phyloP scores from a whole-genome alignment of 139 green algal species.

The Diplosphaera chodatii region DNA sequence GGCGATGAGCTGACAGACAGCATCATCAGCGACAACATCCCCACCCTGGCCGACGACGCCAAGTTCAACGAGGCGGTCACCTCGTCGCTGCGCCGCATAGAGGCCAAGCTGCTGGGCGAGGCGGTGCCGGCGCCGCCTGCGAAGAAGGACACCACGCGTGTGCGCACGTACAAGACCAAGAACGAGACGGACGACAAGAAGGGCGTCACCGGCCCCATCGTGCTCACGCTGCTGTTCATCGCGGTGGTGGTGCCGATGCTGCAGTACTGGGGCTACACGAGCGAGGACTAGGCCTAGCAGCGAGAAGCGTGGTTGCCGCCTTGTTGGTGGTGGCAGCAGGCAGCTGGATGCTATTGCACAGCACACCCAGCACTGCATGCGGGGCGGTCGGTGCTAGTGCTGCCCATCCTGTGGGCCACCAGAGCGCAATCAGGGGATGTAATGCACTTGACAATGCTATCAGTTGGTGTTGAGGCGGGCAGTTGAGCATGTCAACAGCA shows the following conservation, averaged over 20 bases:
- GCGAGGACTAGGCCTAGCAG: no score
- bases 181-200: conserved; percentile 76
- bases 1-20: conserved; percentile 93
- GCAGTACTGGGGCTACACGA: no score
- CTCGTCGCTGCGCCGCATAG: conserved; percentile 72
- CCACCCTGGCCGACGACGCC: conserved; percentile 87
- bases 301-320: no score
- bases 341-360: no score
- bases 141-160: conserved; percentile 10
- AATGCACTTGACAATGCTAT: no score
- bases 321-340: no score
- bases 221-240: conserved; percentile 88
- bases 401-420: no score
- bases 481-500: no score
- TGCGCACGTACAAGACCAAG: conserved; percentile 87
- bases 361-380: no score
- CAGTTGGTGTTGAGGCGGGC: no score
- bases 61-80: conserved; percentile 87
- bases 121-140: conserved; percentile 32
- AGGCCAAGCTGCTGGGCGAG: conserved; percentile 15
- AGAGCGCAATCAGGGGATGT: no score
- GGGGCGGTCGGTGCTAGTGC: no score
- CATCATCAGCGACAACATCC: conserved; percentile 89
- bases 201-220: conserved; percentile 74
- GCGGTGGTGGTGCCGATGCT: conserved; percentile 93